Evolutionary conservation across 495 filamentous ascomycete species (phyloP).

Genomic region (Lichenothelia convexa): DNA sequence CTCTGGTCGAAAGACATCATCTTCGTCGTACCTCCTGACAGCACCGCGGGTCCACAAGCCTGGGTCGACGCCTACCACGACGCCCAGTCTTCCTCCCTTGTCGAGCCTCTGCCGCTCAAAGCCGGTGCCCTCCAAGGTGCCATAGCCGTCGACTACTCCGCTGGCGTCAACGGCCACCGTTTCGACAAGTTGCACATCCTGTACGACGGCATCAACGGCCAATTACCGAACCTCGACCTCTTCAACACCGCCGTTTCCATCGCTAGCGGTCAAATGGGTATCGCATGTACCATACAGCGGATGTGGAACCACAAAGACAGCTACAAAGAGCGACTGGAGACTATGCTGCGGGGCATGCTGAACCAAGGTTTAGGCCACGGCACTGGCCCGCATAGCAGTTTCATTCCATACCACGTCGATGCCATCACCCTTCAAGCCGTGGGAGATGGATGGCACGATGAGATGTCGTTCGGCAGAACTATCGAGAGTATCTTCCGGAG

Average conservation of each 20-base stretch:
- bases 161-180: slow-evolving; percentile 41
- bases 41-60: slow-evolving; percentile 75
- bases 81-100: slow-evolving; percentile 44
- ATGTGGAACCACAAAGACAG: slow-evolving; percentile 70
- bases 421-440: slow-evolving; percentile 82
- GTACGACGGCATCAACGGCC: slow-evolving; percentile 93
- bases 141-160: slow-evolving; percentile 78
- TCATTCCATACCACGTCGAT: slow-evolving; percentile 96
- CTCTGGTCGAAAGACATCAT: slow-evolving; percentile 99
- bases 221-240: slow-evolving; percentile 85
- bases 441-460: slow-evolving; percentile 87
- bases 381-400: slow-evolving; percentile 81
- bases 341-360: slow-evolving; percentile 85
- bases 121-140: slow-evolving; percentile 86
- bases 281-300: slow-evolving; percentile 62
- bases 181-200: slow-evolving; percentile 79
- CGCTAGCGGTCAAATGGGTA: slow-evolving; percentile 81
- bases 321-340: slow-evolving; percentile 67
- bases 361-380: slow-evolving; percentile 78
- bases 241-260: slow-evolving; percentile 87
- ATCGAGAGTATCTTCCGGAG: slow-evolving; percentile 79
- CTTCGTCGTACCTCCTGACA: slow-evolving; percentile 74
- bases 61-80: slow-evolving; percentile 98
- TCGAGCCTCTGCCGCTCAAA: slow-evolving; percentile 72
- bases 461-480: slow-evolving; percentile 81